Conservation (phyloP, 176 grass and related monocot species). For the bread wheat (Triticum aestivum) region DNA sequence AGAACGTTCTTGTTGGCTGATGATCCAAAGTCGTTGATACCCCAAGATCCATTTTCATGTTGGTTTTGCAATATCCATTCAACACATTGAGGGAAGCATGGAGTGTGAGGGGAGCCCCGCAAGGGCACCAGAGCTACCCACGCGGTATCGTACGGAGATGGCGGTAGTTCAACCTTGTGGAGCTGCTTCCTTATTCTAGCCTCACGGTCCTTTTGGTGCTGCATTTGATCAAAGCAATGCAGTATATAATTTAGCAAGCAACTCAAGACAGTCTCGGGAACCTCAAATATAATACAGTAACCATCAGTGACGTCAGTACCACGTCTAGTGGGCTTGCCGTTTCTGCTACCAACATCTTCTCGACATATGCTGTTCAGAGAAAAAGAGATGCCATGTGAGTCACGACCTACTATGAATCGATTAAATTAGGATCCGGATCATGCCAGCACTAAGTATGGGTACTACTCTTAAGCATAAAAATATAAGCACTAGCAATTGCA, state of each 20-base stretch:
- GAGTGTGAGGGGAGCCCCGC: not conserved
- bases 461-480: not conserved
- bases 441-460: not conserved
- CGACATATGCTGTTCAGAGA: not conserved
- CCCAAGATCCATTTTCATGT: conserved; percentile 60
- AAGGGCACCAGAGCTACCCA: conserved; percentile 60
- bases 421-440: not conserved
- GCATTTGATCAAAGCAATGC: not conserved
- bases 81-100: conserved; percentile 49
- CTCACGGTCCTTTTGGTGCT: not conserved
- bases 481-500: not conserved
- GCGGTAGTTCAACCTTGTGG: not conserved
- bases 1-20: conserved; percentile 37
- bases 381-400: not conserved
- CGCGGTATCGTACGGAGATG: not conserved
- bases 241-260: not conserved
- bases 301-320: not conserved
- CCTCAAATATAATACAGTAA: not conserved
- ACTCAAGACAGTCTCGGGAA: not conserved
- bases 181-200: conserved; percentile 9
- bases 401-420: not conserved
- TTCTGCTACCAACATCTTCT: not conserved
- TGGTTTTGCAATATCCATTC: conserved; percentile 66
- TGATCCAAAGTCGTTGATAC: not conserved
- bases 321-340: not conserved